A percentile compares a stretch with the other conserved stretches of the same genome.
These are phyloP conservation scores for Priceomyces carsonii DNA, from an alignment of 805 yeast species.

Conservation along the genomic window DNA sequence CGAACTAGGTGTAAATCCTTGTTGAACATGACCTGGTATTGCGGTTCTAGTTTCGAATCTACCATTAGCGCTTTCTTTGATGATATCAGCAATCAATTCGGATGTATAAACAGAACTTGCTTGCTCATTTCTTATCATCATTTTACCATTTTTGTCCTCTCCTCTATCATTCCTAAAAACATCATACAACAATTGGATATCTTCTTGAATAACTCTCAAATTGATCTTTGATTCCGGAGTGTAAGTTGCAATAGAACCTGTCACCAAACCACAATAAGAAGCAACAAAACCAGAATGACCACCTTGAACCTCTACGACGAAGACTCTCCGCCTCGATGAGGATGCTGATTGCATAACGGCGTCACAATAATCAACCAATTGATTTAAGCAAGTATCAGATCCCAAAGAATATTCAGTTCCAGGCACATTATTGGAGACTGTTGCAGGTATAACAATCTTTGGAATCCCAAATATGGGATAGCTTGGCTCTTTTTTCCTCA, in stretches of 20 bases:
- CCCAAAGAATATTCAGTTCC: conserved; percentile 81
- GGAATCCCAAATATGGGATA: conserved; percentile 79
- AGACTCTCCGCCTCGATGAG: conserved; percentile 74
- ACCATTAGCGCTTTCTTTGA: conserved; percentile 61
- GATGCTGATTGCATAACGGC: conserved; percentile 79
- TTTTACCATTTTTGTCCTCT: conserved; percentile 65
- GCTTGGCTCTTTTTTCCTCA: conserved; percentile 56
- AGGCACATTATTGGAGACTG: conserved; percentile 78
- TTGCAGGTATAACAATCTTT: conserved; percentile 76
- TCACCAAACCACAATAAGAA: conserved; percentile 62
- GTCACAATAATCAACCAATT: conserved; percentile 72
- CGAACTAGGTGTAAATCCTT: conserved; percentile 76
- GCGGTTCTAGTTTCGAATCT: conserved; percentile 79
- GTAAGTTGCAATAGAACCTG: conserved; percentile 74
- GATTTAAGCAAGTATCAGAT: conserved; percentile 72
- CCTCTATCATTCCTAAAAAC: conserved; percentile 65
- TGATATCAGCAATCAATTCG: conserved; percentile 68
- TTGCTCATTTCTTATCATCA: conserved; percentile 65
- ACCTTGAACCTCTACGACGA: conserved; percentile 83
- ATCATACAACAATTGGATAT: conserved; percentile 59
- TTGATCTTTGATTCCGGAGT: conserved; percentile 73
- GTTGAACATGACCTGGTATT: conserved; percentile 85
- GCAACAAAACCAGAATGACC: conserved; percentile 84
- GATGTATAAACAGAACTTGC: conserved; percentile 70
- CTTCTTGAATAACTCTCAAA: conserved; percentile 61